phyloP scores from a whole-genome alignment of 1,284 basidiomycete genomes.

The Cyathus pygmaeus region DNA sequence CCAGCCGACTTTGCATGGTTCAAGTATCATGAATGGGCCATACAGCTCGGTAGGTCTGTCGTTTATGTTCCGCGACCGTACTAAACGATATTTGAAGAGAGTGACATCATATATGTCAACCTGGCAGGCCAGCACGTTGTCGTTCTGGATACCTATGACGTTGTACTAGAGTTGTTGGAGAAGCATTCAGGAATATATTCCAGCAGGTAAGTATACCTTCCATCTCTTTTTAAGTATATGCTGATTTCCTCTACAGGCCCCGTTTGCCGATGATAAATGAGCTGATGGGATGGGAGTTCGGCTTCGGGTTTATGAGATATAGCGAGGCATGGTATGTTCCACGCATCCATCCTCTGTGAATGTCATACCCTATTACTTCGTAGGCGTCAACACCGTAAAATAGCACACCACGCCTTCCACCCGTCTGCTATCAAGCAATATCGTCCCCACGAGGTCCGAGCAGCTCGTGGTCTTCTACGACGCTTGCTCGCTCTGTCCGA shows the following conservation, averaged over 20 bases:
- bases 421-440: constrained; percentile 15
- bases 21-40: constrained; percentile 29
- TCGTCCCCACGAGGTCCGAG: constrained; percentile 20
- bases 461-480: constrained; percentile 22
- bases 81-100: constrained; percentile 15
- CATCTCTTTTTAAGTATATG: background rate
- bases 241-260: background rate
- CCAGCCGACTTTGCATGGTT: constrained; percentile 23
- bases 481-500: constrained; percentile 23
- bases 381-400: background rate
- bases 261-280: constrained; percentile 30
- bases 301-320: constrained; percentile 14
- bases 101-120: constrained; percentile 41
- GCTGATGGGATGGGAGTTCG: constrained; percentile 22
- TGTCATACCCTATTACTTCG: background rate
- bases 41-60: background rate
- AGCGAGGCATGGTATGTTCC: constrained; percentile 3
- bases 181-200: constrained; percentile 47
- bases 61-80: background rate
- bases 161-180: constrained; percentile 44
- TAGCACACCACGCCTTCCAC: constrained; percentile 30
- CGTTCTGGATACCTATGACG: constrained; percentile 39
- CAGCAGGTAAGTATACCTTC: constrained; percentile 1
- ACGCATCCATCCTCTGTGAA: background rate
- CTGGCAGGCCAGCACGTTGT: constrained; percentile 37